Conservation (phyloP, 495 filamentous ascomycete species). For the Neurospora cerealis region DNA sequence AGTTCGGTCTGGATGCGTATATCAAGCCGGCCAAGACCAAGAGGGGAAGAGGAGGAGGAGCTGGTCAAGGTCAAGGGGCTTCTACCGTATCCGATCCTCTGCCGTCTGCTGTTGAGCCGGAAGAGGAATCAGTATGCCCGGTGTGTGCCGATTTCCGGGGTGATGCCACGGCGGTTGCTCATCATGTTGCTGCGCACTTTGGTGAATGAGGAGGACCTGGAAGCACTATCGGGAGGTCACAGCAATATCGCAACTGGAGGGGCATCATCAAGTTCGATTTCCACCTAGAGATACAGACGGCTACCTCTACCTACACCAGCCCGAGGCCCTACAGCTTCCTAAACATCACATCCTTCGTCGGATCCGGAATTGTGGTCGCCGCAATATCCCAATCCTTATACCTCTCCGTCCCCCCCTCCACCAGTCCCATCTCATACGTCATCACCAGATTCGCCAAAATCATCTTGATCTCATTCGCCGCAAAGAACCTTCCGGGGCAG, state of each 20-base stretch:
- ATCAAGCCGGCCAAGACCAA: constrained; percentile 29
- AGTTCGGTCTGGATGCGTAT: constrained; percentile 33
- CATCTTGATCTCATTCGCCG: constrained; percentile 43
- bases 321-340: constrained; percentile 4
- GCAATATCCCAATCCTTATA: constrained; percentile 12
- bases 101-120: not conserved
- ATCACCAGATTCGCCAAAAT: constrained; percentile 44
- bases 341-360: constrained; percentile 19
- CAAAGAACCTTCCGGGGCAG: constrained; percentile 52
- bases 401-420: constrained; percentile 11
- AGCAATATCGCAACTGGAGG: not conserved
- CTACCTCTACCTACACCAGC: not conserved
- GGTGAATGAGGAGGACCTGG: constrained; percentile 10
- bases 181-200: constrained; percentile 51
- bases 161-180: constrained; percentile 46
- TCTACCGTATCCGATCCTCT: constrained; percentile 7
- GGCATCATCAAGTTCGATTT: not conserved
- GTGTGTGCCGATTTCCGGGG: constrained; percentile 51
- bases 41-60: constrained; percentile 5
- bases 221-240: not conserved
- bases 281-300: not conserved
- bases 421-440: constrained; percentile 43
- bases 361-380: constrained; percentile 11
- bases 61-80: constrained; percentile 19
- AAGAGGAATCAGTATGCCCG: constrained; percentile 37